phyloP scores from a whole-genome alignment of 495 filamentous ascomycete species.

The Wilcoxina mikolae region DNA sequence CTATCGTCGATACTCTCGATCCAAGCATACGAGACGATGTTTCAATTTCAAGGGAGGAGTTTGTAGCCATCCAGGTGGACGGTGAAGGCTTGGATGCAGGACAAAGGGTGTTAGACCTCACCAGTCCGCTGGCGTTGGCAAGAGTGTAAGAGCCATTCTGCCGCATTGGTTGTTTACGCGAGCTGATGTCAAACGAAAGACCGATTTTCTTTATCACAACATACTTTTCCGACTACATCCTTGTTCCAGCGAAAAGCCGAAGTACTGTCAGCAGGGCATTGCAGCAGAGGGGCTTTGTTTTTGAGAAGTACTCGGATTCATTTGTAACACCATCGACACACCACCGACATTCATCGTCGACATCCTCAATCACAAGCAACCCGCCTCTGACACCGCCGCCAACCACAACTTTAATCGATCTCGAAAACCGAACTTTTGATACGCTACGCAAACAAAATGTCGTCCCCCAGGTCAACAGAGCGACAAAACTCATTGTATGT shows the following conservation, averaged over 20 bases:
- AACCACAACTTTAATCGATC: constrained; percentile 49
- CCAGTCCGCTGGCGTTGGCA: constrained; percentile 77
- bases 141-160: constrained; percentile 49
- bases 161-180: not conserved
- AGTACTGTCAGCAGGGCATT: constrained; percentile 59
- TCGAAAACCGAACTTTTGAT: constrained; percentile 69
- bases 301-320: constrained; percentile 50
- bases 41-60: constrained; percentile 66
- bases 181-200: constrained; percentile 28
- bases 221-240: constrained; percentile 93
- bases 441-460: constrained; percentile 60
- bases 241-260: constrained; percentile 65
- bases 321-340: constrained; percentile 48
- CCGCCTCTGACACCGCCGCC: constrained; percentile 63
- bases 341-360: constrained; percentile 37
- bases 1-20: constrained; percentile 43
- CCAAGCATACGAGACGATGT: constrained; percentile 39
- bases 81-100: constrained; percentile 82
- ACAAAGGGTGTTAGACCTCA: constrained; percentile 83
- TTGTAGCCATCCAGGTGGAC: constrained; percentile 74
- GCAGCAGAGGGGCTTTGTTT: constrained; percentile 66
- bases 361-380: constrained; percentile 33
- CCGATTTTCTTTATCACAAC: constrained; percentile 98
- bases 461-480: constrained; percentile 50
- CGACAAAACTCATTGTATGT: constrained; percentile 66